phyloP scores from a whole-genome alignment of 768 basidiomycete species.

The Calocera viscosa region DNA sequence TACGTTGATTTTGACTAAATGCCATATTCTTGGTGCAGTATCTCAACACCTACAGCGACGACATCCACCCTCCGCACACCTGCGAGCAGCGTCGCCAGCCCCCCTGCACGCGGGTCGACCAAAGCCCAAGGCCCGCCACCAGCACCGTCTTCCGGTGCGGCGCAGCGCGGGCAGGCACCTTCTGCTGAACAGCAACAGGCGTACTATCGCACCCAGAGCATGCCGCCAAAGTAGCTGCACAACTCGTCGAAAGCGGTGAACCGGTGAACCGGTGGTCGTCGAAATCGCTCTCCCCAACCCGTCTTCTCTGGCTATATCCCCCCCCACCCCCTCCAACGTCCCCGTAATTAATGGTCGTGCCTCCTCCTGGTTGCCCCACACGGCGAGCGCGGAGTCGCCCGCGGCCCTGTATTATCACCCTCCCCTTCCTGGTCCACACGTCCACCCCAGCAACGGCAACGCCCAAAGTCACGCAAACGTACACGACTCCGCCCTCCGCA shows the following conservation, averaged over 20 bases:
- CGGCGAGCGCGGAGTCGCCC: no score
- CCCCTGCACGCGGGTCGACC: background rate
- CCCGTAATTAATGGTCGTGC: no score
- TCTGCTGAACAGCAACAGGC: background rate
- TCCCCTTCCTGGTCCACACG: no score
- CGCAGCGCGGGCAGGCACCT: background rate
- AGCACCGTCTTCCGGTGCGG: background rate
- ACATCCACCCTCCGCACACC: slow-evolving; percentile 1
- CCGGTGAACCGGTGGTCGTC: background rate
- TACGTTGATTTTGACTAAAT: background rate
- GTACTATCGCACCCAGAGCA: background rate
- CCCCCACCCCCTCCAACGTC: no score
- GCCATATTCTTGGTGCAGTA: background rate
- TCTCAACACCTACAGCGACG: background rate
- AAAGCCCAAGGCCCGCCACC: background rate
- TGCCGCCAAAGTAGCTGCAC: background rate
- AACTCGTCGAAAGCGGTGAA: background rate
- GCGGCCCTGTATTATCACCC: no score
- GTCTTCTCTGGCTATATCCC: background rate
- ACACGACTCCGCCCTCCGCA: no score
- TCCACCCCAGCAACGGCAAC: no score
- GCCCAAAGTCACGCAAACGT: no score
- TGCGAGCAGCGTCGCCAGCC: background rate
- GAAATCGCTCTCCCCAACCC: background rate
- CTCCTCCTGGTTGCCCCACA: no score